Evolutionary conservation across 164 flowering plant species (phyloP), one percentile per base, ranked within the genome.

Genomic region (Kingdonia uniflora): DNA sequence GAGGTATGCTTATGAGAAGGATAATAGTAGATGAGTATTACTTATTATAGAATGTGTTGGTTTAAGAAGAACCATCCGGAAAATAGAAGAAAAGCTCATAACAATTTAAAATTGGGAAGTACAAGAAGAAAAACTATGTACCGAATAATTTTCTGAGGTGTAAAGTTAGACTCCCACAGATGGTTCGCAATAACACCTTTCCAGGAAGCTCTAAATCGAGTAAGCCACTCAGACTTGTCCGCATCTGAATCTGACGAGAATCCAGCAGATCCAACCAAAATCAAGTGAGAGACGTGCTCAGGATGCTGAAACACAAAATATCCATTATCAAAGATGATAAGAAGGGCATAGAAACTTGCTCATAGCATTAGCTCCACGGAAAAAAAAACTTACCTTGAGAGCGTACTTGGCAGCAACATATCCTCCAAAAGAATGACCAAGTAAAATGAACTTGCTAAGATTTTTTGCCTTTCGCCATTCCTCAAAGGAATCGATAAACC

Each of bases 351-450:
- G 11, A 20, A 17, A 19, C 19, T 29, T 16, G 16, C 54, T 53
- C 6, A 42, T 22, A 56, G 54, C 11, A 29, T 11, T 17, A 55
- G 10, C n/a, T 45, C 11, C 43, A 51, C 13, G 19, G n/a, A 39
- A 38, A 51, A n/a, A 29, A 33, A 20, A 54, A 43, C n/a, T 65
- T 56, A 88, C 99, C 95, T 88, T 89, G 57, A 89, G 87, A 52
- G 99, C 92, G 79, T 94, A 94, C 67, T 89, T 94, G 22, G 96
- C 73, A 16, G 97, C 99, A 60, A 89, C 92, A 74, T 89, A 94
- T 13, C 99, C 99, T 56, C 99, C 99, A 74, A 94, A 81, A 49
- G 99, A 94, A 74, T 94, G 99, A 43, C 97, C 99, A 54, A 94
- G 84, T 55, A 94, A 72, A 63, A 94, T 80, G 55, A 94, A 89